Base-by-base conservation (phyloP, 2,329 filamentous ascomycete genomes). In the Pseudocercospora vitis region DNA sequence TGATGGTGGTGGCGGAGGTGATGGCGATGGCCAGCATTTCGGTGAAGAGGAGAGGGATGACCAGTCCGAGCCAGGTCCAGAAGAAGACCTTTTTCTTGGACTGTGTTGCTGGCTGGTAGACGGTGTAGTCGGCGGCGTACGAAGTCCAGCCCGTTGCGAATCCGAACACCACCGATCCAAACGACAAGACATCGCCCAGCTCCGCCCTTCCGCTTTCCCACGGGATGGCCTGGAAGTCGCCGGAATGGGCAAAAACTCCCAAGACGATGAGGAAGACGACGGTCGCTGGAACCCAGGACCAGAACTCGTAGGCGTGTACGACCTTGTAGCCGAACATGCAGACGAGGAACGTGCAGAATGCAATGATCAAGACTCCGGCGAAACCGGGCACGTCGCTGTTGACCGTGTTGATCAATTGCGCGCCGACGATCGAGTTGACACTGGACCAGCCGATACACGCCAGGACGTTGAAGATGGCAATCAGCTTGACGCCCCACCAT, bases 341-440 rank as follows among this genome's bases (percentile, higher is more conserved):
- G 58, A 92, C 77, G 40, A 85, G 51, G 48, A 89, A 79, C 0
- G 87, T 89, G 60, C 79, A 81, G 48, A 84, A 68, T 7, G 86
- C 82, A 59, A 91, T 88, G 58, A 91, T 81, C 32, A 92, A 71
- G 57, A 94, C 87, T 16, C 88, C 88, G 1, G 86, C 88, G 66
- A 78, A 86, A 40, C 87, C 86, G 5, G 87, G 86, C 60, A 91
- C 83, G 46, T 80, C 71, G 40, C 71, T 67, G 67, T 89, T 91
- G 40, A 92, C 84, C 0, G 88, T 85, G 52, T 89, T 79, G 62
- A 94, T 78, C 5, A 92, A 79, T 68, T 92, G 86, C 0, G 87
- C 87, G 14, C 88, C 89, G 12, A 92, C 87, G 58, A 94, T 91
- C 50, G 83, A 81, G 66, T 94, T 92, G 60, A 91, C 84, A 0